A percentile compares a stretch with the other conserved stretches of the same genome.
These are phyloP conservation scores for Aspergillus panamensis DNA, from an alignment of 495 filamentous ascomycete species.

Conservation along the genomic window DNA sequence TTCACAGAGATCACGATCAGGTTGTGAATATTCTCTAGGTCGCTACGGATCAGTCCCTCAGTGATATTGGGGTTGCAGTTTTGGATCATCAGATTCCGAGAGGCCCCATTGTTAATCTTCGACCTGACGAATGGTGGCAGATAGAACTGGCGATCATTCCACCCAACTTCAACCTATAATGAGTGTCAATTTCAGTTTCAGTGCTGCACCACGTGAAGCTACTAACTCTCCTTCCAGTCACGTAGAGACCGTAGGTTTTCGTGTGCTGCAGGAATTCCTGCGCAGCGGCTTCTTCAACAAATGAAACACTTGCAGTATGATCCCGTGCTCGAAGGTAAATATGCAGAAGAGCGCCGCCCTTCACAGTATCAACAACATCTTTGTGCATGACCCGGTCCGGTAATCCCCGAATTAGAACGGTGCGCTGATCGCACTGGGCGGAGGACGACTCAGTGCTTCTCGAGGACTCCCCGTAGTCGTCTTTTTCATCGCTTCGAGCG, in stretches of 20 bases:
- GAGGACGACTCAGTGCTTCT: conserved; percentile 23
- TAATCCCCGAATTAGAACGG: conserved; percentile 60
- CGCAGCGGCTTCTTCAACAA: conserved; percentile 61
- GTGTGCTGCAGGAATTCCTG: conserved; percentile 61
- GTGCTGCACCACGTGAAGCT: neutral
- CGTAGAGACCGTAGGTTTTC: conserved; percentile 63
- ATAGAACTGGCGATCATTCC: conserved; percentile 72
- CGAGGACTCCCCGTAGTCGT: conserved; percentile 35
- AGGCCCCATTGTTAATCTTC: conserved; percentile 69
- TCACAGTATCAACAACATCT: conserved; percentile 62
- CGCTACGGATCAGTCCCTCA: conserved; percentile 61
- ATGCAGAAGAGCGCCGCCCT: conserved; percentile 68
- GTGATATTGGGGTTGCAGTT: conserved; percentile 57
- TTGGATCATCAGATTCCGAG: conserved; percentile 68
- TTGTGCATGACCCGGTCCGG: conserved; percentile 60
- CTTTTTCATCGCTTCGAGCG: conserved; percentile 38
- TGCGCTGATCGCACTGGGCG: conserved; percentile 45
- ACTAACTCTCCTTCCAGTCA: conserved; percentile 66
- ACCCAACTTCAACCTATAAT: conserved; percentile 61
- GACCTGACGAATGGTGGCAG: conserved; percentile 61
- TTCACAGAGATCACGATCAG: conserved; percentile 65
- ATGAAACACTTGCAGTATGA: conserved; percentile 63
- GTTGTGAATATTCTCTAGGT: conserved; percentile 81
- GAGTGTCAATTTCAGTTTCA: neutral
- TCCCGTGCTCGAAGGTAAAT: conserved; percentile 63